Conservation (phyloP, 352 stramenopile species). For the Globisporangium canariense region DNA sequence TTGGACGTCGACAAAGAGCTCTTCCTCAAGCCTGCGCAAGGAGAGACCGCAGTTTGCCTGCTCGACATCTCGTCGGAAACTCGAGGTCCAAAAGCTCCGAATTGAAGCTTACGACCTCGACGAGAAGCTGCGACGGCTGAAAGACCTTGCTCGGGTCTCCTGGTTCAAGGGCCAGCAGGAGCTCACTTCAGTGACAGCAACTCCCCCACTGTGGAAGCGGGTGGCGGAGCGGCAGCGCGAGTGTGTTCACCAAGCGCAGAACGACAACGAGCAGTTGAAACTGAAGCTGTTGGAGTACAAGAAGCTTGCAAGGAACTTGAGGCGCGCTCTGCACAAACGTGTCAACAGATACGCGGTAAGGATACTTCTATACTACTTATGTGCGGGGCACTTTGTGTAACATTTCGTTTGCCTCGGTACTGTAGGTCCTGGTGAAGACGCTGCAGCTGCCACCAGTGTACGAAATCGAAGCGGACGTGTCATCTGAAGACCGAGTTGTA, state of each 20-base stretch:
- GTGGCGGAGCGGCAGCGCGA: not conserved
- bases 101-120: not conserved
- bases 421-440: not conserved
- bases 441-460: not conserved
- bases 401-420: not conserved
- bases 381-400: not conserved
- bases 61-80: not conserved
- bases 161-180: not conserved
- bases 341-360: not conserved
- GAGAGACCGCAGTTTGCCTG: not conserved
- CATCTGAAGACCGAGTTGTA: not conserved
- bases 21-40: not conserved
- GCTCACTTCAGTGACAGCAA: no score
- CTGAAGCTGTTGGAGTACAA: not conserved
- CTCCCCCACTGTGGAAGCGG: not conserved
- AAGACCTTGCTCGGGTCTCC: not conserved
- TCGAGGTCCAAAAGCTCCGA: not conserved
- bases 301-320: not conserved
- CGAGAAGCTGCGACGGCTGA: not conserved
- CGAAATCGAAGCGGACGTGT: no score
- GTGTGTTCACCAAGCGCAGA: not conserved
- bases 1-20: no score
- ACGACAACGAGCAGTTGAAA: not conserved
- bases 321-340: not conserved
- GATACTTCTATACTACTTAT: no score